These are phyloP conservation scores for Mortierella alpina DNA, from an alignment of 192 early-diverging fungal species.

Conservation along the genomic window DNA sequence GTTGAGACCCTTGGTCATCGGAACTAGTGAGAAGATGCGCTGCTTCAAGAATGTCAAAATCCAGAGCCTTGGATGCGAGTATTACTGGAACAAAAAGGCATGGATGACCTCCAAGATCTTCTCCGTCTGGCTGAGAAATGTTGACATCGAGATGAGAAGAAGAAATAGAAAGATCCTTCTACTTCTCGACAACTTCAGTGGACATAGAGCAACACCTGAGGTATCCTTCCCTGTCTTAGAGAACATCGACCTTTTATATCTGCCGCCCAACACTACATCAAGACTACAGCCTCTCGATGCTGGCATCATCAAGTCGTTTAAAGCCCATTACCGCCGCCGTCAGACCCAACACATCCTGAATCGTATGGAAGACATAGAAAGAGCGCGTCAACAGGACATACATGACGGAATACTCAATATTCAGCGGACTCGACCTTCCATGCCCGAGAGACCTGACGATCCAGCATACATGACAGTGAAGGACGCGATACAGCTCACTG, in stretches of 20 bases:
- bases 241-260: background rate
- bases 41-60: background rate
- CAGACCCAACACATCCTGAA: background rate
- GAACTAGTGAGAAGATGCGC: background rate
- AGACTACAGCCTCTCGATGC: background rate
- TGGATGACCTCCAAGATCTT: constrained; percentile 66
- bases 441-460: constrained; percentile 58
- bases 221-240: background rate
- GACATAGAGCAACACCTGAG: background rate
- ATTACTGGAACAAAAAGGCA: constrained; percentile 59
- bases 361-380: background rate
- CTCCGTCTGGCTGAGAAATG: constrained; percentile 36
- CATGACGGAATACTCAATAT: background rate
- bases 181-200: constrained; percentile 1
- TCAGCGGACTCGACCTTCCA: too few species aligned
- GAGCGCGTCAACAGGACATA: background rate
- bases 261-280: background rate
- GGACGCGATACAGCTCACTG: constrained; percentile 27
- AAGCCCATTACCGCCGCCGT: background rate
- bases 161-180: background rate
- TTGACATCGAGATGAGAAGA: background rate
- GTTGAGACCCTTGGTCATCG: background rate
- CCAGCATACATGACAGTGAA: constrained; percentile 52
- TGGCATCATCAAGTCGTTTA: background rate
- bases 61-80: constrained; percentile 52